A percentile compares a stretch with the other conserved stretches of the same genome.
Evolutionary conservation across 768 basidiomycete species (phyloP).

Genomic region (Cystobasidium onofrii): DNA sequence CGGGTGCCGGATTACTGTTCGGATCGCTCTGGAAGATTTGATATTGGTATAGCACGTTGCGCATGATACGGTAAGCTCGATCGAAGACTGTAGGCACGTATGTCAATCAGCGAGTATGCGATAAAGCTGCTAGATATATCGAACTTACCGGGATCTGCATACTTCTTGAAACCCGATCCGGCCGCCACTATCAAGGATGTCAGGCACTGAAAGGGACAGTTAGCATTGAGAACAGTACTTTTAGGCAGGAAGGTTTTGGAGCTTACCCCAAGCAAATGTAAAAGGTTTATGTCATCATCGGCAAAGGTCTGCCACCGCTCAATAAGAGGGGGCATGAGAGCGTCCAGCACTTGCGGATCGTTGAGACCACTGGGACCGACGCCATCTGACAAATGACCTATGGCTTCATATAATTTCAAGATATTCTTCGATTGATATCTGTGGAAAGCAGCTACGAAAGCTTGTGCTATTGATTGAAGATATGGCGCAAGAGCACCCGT

Average conservation of each 20-base stretch:
- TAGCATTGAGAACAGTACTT: neutral
- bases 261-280: slow-evolving; percentile 84
- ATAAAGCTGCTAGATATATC: neutral
- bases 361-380: slow-evolving; percentile 74
- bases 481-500: slow-evolving; percentile 70
- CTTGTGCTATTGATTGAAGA: slow-evolving; percentile 85
- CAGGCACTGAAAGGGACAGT: slow-evolving; percentile 60
- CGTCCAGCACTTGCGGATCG: slow-evolving; percentile 69
- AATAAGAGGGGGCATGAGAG: slow-evolving; percentile 90
- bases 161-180: slow-evolving; percentile 75
- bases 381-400: slow-evolving; percentile 93
- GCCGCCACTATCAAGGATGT: slow-evolving; percentile 96
- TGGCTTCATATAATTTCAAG: slow-evolving; percentile 93
- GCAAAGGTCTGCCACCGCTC: slow-evolving; percentile 76
- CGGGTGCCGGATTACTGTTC: slow-evolving; percentile 77
- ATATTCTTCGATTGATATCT: slow-evolving; percentile 99
- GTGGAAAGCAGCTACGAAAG: slow-evolving; percentile 88
- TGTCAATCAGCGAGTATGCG: neutral
- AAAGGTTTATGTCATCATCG: slow-evolving; percentile 84
- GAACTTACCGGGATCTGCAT: slow-evolving; percentile 57
- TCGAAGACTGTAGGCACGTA: slow-evolving; percentile 59
- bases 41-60: slow-evolving; percentile 70
- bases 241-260: neutral
- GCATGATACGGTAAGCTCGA: slow-evolving; percentile 77
- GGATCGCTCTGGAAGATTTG: slow-evolving; percentile 62